phyloP scores from a whole-genome alignment of 2,329 filamentous ascomycete species.

The Ceratocystis diversiconidia region DNA sequence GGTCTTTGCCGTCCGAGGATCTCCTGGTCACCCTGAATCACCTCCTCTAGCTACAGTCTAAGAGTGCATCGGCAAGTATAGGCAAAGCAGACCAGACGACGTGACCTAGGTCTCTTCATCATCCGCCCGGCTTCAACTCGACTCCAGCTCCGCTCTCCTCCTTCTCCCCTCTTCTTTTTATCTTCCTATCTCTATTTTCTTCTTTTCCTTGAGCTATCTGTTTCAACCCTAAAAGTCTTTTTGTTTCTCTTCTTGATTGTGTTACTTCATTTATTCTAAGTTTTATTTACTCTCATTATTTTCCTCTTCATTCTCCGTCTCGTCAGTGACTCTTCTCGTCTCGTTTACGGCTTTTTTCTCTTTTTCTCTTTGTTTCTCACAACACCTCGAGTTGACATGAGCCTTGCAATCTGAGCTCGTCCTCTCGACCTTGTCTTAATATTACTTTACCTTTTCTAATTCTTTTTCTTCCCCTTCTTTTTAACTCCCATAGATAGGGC shows the following conservation, averaged over 20 bases:
- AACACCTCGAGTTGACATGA: not conserved
- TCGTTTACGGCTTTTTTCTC: not conserved
- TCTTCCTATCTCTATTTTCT: not conserved
- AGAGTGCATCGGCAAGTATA: conserved; percentile 1
- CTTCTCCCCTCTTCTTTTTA: not conserved
- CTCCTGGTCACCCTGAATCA: not conserved
- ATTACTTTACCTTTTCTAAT: not conserved
- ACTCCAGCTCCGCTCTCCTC: not conserved
- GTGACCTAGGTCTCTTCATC: not conserved
- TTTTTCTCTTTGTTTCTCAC: not conserved
- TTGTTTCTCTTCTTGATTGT: not conserved
- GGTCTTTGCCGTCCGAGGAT: not conserved
- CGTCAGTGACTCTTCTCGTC: not conserved
- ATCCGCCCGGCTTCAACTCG: not conserved
- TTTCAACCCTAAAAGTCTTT: not conserved
- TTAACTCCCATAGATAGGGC: not conserved
- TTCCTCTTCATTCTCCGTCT: not conserved
- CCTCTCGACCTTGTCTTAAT: not conserved
- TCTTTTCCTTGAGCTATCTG: not conserved
- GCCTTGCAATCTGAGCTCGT: not conserved
- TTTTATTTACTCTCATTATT: not conserved
- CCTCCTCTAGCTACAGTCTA: not conserved
- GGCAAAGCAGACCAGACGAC: not conserved
- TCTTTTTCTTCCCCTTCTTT: not conserved
- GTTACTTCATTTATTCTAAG: not conserved